Evolutionary conservation across 2,329 filamentous ascomycete species (phyloP), one percentile per base, ranked within the genome.

Genomic region (Aspergillus sp.): DNA sequence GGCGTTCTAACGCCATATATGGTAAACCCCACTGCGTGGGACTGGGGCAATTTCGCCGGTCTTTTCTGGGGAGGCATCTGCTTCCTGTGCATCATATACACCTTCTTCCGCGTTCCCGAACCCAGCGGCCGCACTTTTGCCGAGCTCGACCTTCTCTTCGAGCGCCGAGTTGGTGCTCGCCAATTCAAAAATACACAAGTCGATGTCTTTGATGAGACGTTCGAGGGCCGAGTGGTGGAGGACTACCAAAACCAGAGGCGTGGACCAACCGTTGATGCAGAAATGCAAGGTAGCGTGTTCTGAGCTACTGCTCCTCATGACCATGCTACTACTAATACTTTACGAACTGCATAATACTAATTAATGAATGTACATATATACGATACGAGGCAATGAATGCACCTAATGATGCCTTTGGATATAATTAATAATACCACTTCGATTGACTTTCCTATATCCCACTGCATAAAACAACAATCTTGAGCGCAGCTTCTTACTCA

Each of bases 31-130:
- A 82, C 80, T 1, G 89, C 86, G 0, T 96, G 93, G 92, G 80
- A 96, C 75, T 96, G 91, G 92, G 82, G 85, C 60, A 95, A 95
- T 76, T 95, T 84, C 67, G 85, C 91, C 0, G 91, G 92, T 27
- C 96, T 96, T 78, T 96, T 96, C 80, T 91, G 91, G 90, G 87
- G 86, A 14, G 90, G 87, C 0, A 87, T 91, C 57, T 93, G 90
- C 75, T 90, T 91, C 77, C 75, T 86, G 55, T 95, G 90, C 77
- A 86, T 93, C 67, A 77, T 95, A 15, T 96, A 93, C 76, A 89
- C 88, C 0, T 93, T 86, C 70, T 93, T 92, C 80, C 84, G 90
- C 12, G 79, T 93, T 0, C 92, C 92, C 0, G 91, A 96, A 71
- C 91, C 92, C 0, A 79, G 79, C 3, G 92, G 90, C 9, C 86